Conservation (phyloP, 352 stramenopile species). For the Phytophthora hibernalis region DNA sequence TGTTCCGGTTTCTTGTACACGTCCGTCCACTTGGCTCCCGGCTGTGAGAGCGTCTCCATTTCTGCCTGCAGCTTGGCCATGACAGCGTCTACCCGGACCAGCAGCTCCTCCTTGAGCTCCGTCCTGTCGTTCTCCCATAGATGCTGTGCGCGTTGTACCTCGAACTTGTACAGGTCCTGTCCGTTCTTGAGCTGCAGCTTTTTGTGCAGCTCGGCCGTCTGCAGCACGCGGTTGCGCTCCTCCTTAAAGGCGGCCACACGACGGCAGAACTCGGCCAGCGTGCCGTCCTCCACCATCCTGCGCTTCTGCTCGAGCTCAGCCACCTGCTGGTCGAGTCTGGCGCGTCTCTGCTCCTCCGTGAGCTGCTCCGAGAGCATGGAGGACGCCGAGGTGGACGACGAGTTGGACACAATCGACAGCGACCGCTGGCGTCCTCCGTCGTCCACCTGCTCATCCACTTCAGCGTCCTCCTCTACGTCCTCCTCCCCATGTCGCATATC, state of each 20-base stretch:
- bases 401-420: constrained; percentile 73
- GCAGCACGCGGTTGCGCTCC: constrained; percentile 74
- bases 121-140: constrained; percentile 72
- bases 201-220: constrained; percentile 83
- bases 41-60: constrained; percentile 49
- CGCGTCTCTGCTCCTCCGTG: constrained; percentile 45
- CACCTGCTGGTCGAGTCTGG: constrained; percentile 60
- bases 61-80: constrained; percentile 56
- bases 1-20: constrained; percentile 10
- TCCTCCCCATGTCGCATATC: constrained; percentile 34
- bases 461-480: constrained; percentile 31
- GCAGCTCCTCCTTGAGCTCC: constrained; percentile 60
- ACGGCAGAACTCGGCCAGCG: constrained; percentile 81
- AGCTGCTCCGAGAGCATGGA: constrained; percentile 56
- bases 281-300: constrained; percentile 86
- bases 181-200: constrained; percentile 88
- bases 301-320: constrained; percentile 84
- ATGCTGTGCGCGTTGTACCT: constrained; percentile 74
- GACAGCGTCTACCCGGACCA: constrained; percentile 55
- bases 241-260: constrained; percentile 88
- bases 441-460: constrained; percentile 17
- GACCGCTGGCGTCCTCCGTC: constrained; percentile 51
- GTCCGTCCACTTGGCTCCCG: constrained; percentile 24
- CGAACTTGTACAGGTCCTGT: constrained; percentile 80
- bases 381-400: constrained; percentile 56